Conservation (phyloP, 192 early-diverging fungal genomes). For the Lunasporangiospora selenospora region DNA sequence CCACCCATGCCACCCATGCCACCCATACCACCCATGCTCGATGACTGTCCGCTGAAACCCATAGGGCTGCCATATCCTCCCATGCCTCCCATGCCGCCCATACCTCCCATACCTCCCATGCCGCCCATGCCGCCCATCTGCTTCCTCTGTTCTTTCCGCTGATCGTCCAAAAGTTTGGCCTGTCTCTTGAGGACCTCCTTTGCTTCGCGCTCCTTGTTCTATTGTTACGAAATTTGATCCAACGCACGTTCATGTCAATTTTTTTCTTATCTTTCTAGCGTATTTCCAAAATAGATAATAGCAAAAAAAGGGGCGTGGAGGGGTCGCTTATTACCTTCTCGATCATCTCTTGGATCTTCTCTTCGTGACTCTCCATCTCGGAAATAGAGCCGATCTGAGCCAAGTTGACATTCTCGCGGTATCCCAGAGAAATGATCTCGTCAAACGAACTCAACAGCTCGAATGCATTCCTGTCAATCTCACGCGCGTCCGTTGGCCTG, state of each 20-base stretch:
- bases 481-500: conserved; percentile 83
- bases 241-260: not conserved
- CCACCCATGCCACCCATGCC: conserved; percentile 58
- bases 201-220: conserved; percentile 96
- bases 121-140: conserved; percentile 64
- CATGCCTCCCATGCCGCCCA: conserved; percentile 16
- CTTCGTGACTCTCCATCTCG: conserved; percentile 99
- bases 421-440: conserved; percentile 92
- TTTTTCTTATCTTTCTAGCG: not conserved
- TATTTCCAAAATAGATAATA: not conserved
- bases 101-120: conserved; percentile 18
- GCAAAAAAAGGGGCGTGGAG: no score
- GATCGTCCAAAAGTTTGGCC: conserved; percentile 90
- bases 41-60: conserved; percentile 2
- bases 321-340: conserved; percentile 76
- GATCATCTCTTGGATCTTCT: conserved; percentile 96
- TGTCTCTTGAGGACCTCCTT: conserved; percentile 95
- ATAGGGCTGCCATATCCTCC: conserved; percentile 1
- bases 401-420: conserved; percentile 91
- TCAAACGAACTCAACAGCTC: conserved; percentile 94
- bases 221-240: conserved; percentile 3
- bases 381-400: conserved; percentile 92
- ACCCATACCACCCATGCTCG: conserved; percentile 48
- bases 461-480: conserved; percentile 86
- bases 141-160: conserved; percentile 80